Conservation (phyloP, 163 green algal species). For the Scenedesmus sp. region DNA sequence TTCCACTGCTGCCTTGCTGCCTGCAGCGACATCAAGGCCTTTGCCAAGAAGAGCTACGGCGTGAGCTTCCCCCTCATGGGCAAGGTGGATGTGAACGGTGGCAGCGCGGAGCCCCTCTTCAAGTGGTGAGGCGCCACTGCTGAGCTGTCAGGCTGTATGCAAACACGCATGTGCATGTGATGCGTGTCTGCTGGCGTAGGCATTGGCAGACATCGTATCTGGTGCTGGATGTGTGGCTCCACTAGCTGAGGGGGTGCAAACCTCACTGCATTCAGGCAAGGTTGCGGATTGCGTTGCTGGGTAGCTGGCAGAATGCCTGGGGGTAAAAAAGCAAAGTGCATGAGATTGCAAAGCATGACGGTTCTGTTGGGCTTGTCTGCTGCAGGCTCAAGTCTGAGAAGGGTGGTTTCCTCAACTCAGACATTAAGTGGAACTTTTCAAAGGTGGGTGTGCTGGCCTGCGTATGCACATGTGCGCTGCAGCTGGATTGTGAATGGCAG, state of each 20-base stretch:
- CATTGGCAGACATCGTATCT: too few species aligned
- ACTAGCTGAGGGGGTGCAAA: too few species aligned
- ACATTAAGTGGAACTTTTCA: constrained; percentile 85
- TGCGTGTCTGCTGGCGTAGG: too few species aligned
- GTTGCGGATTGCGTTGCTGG: too few species aligned
- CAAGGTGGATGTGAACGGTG: constrained; percentile 80
- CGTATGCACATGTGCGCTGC: too few species aligned
- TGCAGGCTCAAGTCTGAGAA: constrained; percentile 75
- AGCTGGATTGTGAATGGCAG: background rate
- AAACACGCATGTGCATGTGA: too few species aligned
- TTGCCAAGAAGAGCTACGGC: constrained; percentile 69
- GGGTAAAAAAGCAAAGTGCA: too few species aligned
- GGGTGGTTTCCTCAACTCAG: constrained; percentile 66
- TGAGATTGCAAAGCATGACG: too few species aligned
- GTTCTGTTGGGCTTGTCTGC: constrained; percentile 65
- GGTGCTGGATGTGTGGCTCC: too few species aligned
- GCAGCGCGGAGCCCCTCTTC: constrained; percentile 26
- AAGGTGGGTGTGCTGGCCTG: constrained; percentile 9
- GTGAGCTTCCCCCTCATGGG: constrained; percentile 80
- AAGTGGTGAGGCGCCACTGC: constrained; percentile 35
- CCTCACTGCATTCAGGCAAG: too few species aligned
- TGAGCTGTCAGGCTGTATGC: too few species aligned
- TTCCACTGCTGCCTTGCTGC: background rate
- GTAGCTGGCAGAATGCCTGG: too few species aligned
- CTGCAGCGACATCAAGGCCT: constrained; percentile 74